Percentiles rank a stretch among this genome's conserved stretches.
These are phyloP conservation scores for Colletotrichum incanum DNA, from an alignment of 2,329 filamentous ascomycete genomes.

Conservation along the genomic window DNA sequence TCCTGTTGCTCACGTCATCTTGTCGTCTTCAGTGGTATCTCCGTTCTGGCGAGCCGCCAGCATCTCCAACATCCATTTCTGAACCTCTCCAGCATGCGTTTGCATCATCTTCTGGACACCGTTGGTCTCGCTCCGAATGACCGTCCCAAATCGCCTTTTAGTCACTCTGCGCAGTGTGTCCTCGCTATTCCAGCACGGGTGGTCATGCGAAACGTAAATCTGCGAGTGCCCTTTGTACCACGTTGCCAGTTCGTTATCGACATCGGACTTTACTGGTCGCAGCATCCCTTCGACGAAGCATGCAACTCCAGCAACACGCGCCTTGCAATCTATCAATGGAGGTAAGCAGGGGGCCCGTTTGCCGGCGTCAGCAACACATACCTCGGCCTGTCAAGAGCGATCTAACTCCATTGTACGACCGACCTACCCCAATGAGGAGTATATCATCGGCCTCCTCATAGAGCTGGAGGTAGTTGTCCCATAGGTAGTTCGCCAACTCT, in stretches of 20 bases:
- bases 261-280: conserved; percentile 84
- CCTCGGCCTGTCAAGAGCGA: conserved; percentile 84
- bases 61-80: conserved; percentile 65
- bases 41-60: conserved; percentile 53
- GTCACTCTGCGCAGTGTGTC: conserved; percentile 72
- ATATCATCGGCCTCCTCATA: conserved; percentile 80
- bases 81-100: conserved; percentile 66
- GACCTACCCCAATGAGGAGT: conserved; percentile 90
- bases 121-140: conserved; percentile 65
- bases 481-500: conserved; percentile 87
- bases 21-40: conserved; percentile 67
- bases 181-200: conserved; percentile 81
- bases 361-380: conserved; percentile 54
- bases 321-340: conserved; percentile 70
- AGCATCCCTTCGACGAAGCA: conserved; percentile 87
- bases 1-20: conserved; percentile 46
- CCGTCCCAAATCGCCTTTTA: conserved; percentile 74
- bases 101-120: conserved; percentile 72
- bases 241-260: conserved; percentile 77
- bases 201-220: conserved; percentile 83
- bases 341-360: conserved; percentile 6
- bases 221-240: conserved; percentile 91
- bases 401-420: conserved; percentile 87
- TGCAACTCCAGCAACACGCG: conserved; percentile 79
- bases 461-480: conserved; percentile 96